Evolutionary conservation across 1,284 basidiomycete genomes (phyloP), one percentile per base, ranked within the genome.

Genomic region (Cutaneotrichosporon cyanovorans): DNA sequence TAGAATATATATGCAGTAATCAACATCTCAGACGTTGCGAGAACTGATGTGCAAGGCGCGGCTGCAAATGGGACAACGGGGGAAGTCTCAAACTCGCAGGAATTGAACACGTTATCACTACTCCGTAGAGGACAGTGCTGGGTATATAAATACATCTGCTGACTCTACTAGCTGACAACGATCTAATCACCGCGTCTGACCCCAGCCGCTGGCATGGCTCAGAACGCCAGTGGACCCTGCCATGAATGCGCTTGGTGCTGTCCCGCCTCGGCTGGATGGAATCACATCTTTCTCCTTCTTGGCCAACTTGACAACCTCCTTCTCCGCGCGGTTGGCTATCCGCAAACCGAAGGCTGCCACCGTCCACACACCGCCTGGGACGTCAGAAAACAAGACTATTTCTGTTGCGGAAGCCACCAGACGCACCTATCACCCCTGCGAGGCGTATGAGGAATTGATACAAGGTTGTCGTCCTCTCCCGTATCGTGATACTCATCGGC

Each of bases 381-480:
- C 3, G 35, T 48, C n/a, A 50, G 45, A n/a, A n/a, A n/a, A n/a
- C n/a, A n/a, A n/a, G n/a, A n/a, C n/a, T n/a, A n/a, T n/a, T n/a
- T n/a, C n/a, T n/a, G n/a, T n/a, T n/a, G n/a, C 16, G 4, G 20
- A 25, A 14, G 34, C 6, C 2, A n/a, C n/a, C n/a, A 16, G 11
- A 58, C 66, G 45, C 42, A 64, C 68, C 72, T 23, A 68, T 62
- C 0, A 62, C 53, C 9, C 55, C 60, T 2, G 61, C 76, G 8
- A 77, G 78, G 63, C 91, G 78, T 46, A 96, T 86, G 53, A 96
- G 65, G 56, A 97, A 80, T 56, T 91, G 83, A 2, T 84, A 65
- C 37, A 97, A 72, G 0, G 80, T 75, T 0, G 85, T 90, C 2
- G 90, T 93, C 8, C 90, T 80, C 69, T 96, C 88, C 54, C 84